A percentile compares a stretch with the other conserved stretches of the same genome.
Evolutionary conservation across 1,139 yeast species (phyloP).

Genomic region (Kazachstania sp.): DNA sequence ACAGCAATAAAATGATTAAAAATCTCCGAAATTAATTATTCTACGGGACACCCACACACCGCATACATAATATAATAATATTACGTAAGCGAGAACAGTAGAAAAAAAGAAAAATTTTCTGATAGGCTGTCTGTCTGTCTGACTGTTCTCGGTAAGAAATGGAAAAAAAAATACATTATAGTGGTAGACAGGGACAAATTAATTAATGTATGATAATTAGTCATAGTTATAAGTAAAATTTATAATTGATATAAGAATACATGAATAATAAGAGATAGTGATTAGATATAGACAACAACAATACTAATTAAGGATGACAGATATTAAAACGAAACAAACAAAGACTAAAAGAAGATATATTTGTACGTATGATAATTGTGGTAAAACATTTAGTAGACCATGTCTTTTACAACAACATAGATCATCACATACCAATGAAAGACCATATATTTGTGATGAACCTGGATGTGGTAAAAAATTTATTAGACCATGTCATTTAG

Average conservation of each 20-base stretch:
- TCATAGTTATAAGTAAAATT: too few relatives aligned
- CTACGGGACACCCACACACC: background rate
- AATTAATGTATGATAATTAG: too few relatives aligned
- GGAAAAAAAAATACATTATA: too few relatives aligned
- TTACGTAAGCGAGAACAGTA: background rate
- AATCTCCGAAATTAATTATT: too few relatives aligned
- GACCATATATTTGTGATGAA: constrained; percentile 68
- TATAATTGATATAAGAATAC: too few relatives aligned
- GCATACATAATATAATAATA: background rate
- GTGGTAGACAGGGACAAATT: too few relatives aligned
- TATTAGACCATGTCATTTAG: constrained; percentile 53
- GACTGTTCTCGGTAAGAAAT: too few relatives aligned
- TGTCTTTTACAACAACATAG: constrained; percentile 52
- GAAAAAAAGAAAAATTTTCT: too few relatives aligned
- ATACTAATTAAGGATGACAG: background rate
- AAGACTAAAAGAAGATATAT: constrained; percentile 17
- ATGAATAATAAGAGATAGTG: too few relatives aligned
- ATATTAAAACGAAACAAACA: background rate
- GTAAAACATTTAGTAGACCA: constrained; percentile 43
- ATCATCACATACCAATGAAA: constrained; percentile 72
- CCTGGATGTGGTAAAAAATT: constrained; percentile 65
- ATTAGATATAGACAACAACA: background rate
- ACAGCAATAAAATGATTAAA: too few relatives aligned
- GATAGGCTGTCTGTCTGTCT: too few relatives aligned
- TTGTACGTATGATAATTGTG: constrained; percentile 35